Evolutionary conservation across 2,329 filamentous ascomycete genomes (phyloP), one percentile per base, ranked within the genome.

Genomic region (Verticillium tricorpus): DNA sequence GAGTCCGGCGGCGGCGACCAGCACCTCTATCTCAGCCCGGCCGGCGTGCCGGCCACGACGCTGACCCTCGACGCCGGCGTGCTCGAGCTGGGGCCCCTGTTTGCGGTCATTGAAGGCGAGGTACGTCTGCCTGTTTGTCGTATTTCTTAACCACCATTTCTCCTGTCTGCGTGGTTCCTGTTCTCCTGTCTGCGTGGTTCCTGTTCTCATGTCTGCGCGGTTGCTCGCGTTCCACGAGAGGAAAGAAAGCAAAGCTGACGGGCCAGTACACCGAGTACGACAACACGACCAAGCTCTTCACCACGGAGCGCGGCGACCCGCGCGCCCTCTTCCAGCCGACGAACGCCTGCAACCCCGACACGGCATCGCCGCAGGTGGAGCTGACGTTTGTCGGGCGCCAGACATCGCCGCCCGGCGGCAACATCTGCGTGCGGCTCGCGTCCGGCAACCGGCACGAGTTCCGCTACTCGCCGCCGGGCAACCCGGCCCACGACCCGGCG

Each of bases 241-340:
- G 28, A 28, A 6, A 28, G 28, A 28, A 28, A 28, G 28, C 4
- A 28, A 28, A 28, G 28, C 28, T 28, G 28, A 28, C 28, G 28
- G 6, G 14, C 50, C 60, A 78, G 77, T 78, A 78, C 62, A 73
- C 75, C 25, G 67, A 68, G n/a, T 69, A 71, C 34, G 78, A 80
- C 65, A 77, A 80, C 65, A 80, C 78, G 3, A 80, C 78, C 50
- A 80, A 80, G 68, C 72, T 80, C 66, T 80, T 80, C 69, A 79
- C 80, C 74, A 80, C 78, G 2, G 72, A 78, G 32, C 76, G 78
- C 2, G 73, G 72, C 8, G 77, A 80, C 60, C 77, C 78, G 1
- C 70, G 73, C 14, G 78, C 77, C 22, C 66, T 76, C 60, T 80
- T 77, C 60, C 68, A 76, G 45, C 72, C 75, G n/a, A 68, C 68